Conservation (phyloP, 495 filamentous ascomycete species). For the Durotheca rogersii region DNA sequence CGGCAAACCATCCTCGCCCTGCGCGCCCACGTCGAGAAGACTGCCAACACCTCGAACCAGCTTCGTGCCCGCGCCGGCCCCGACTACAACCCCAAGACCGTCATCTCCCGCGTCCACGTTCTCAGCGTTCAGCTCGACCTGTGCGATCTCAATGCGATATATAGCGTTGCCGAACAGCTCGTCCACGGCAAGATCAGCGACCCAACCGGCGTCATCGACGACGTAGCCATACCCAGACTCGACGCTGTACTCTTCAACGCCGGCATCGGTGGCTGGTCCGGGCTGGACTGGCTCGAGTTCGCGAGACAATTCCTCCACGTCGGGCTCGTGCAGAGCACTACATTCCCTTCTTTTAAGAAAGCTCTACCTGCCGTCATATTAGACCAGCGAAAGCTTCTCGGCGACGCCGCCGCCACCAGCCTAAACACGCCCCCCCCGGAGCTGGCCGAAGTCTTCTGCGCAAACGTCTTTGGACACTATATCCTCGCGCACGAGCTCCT, state of each 20-base stretch:
- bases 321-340: conserved; percentile 66
- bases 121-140: conserved; percentile 59
- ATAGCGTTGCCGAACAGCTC: conserved; percentile 47
- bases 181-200: conserved; percentile 52
- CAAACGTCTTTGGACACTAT: conserved; percentile 96
- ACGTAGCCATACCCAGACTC: conserved; percentile 63
- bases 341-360: conserved; percentile 77
- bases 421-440: conserved; percentile 17
- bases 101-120: conserved; percentile 54
- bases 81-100: conserved; percentile 45
- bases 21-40: conserved; percentile 51
- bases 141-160: conserved; percentile 53
- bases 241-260: conserved; percentile 85
- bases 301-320: conserved; percentile 58
- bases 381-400: conserved; percentile 36
- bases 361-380: conserved; percentile 57
- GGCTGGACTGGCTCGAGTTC: conserved; percentile 69
- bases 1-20: conserved; percentile 57
- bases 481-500: conserved; percentile 77
- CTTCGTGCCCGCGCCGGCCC: conserved; percentile 42
- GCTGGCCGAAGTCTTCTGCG: conserved; percentile 79
- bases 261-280: conserved; percentile 81
- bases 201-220: conserved; percentile 40
- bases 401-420: conserved; percentile 2
- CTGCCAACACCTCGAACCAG: conserved; percentile 39